A percentile compares a stretch with the other conserved stretches of the same genome.
Evolutionary conservation across 2,329 filamentous ascomycete genomes (phyloP).

Genomic region (Exophiala aquamarina): DNA sequence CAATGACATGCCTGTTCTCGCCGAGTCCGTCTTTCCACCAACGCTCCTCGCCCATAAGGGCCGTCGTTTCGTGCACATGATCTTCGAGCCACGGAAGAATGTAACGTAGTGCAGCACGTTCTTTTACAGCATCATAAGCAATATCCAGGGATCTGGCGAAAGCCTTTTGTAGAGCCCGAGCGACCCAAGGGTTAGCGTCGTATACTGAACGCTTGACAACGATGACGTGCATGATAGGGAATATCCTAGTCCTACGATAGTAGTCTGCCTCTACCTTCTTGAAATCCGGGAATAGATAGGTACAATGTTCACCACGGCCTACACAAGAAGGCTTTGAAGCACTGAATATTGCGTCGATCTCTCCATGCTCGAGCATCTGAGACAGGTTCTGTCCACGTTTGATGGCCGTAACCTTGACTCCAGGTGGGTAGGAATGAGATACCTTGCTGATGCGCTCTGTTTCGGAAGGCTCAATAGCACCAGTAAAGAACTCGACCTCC

Average conservation of each 20-base stretch:
- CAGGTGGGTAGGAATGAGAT: conserved; percentile 31
- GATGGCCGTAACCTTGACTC: conserved; percentile 10
- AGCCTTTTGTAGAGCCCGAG: conserved; percentile 25
- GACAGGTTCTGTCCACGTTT: conserved; percentile 16
- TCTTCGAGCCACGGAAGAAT: conserved; percentile 28
- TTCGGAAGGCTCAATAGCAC: conserved; percentile 6
- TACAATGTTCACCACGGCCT: conserved; percentile 15
- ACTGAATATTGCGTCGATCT: conserved; percentile 28
- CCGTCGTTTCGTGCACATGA: conserved; percentile 21
- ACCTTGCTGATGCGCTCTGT: conserved; percentile 19
- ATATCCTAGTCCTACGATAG: conserved; percentile 22
- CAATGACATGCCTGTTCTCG: conserved; percentile 24
- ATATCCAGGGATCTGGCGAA: conserved; percentile 21
- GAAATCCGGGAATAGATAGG: conserved; percentile 22
- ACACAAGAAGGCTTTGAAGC: conserved; percentile 22
- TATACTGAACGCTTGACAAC: conserved; percentile 23
- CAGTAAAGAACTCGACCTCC: conserved; percentile 17
- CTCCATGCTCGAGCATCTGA: conserved; percentile 24
- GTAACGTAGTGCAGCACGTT: conserved; percentile 23
- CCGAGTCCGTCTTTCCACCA: conserved; percentile 28
- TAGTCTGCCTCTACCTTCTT: conserved; percentile 24
- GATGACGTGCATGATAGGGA: conserved; percentile 28
- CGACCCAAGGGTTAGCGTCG: conserved; percentile 26
- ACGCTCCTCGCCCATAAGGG: conserved; percentile 3
- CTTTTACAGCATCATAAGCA: conserved; percentile 21